phyloP scores from a whole-genome alignment of 306 rosid genomes.

The Vigna reflexopilosa region DNA sequence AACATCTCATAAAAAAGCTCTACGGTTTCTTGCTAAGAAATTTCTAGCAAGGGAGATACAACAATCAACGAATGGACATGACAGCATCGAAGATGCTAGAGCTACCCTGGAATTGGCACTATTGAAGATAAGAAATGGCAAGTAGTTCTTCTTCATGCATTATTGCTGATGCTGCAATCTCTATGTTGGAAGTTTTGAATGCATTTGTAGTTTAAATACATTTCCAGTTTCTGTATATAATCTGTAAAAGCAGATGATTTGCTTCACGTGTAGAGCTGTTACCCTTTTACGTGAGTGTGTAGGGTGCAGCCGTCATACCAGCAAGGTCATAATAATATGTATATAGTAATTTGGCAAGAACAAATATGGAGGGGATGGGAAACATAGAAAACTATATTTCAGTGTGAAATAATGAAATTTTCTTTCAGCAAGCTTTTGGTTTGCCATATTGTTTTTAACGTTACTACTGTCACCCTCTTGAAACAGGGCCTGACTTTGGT shows the following conservation, averaged over 20 bases:
- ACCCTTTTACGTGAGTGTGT: not conserved
- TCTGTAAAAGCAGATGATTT: slow-evolving; percentile 12
- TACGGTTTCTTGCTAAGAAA: slow-evolving; percentile 76
- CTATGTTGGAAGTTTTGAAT: slow-evolving; percentile 28
- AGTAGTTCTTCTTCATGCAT: slow-evolving; percentile 44
- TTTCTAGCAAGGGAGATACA: slow-evolving; percentile 91
- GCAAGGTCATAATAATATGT: not conserved
- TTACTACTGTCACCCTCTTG: slow-evolving; percentile 42
- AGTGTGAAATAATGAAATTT: not conserved
- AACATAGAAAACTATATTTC: not conserved
- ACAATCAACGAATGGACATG: slow-evolving; percentile 88
- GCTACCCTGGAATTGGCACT: slow-evolving; percentile 89
- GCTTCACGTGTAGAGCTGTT: not conserved
- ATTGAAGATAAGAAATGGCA: slow-evolving; percentile 78
- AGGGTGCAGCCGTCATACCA: not conserved
- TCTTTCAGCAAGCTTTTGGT: slow-evolving; percentile 27
- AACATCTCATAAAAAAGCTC: slow-evolving; percentile 78
- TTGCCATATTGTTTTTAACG: slow-evolving; percentile 30
- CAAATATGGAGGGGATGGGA: not conserved
- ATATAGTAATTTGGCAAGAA: not conserved
- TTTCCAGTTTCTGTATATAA: slow-evolving; percentile 8
- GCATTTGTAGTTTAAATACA: not conserved
- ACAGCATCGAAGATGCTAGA: slow-evolving; percentile 95
- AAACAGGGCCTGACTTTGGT: slow-evolving; percentile 92
- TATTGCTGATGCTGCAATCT: slow-evolving; percentile 17